A percentile compares a stretch with the other conserved stretches of the same genome.
These are phyloP conservation scores for Colletotrichum eleusines DNA, from an alignment of 2,329 filamentous ascomycete genomes.

Conservation along the genomic window DNA sequence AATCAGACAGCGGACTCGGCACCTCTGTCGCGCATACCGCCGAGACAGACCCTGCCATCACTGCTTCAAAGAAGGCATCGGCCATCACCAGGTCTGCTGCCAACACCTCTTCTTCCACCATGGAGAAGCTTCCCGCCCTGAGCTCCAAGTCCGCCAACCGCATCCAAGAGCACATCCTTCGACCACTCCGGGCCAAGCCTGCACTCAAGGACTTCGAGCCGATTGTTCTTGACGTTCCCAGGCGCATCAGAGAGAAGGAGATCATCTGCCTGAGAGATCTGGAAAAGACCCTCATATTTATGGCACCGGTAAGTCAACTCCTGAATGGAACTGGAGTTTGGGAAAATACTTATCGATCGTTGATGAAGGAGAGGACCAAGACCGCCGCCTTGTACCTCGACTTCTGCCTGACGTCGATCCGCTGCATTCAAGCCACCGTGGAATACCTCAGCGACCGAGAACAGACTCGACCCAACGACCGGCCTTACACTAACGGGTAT, in stretches of 20 bases:
- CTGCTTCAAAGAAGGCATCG: slow-evolving; percentile 59
- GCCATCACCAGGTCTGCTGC: slow-evolving; percentile 73
- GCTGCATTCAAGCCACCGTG: slow-evolving; percentile 90
- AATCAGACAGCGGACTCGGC: slow-evolving; percentile 89
- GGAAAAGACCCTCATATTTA: slow-evolving; percentile 91
- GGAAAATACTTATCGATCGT: slow-evolving; percentile 77
- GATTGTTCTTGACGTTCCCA: slow-evolving; percentile 81
- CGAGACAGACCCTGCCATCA: slow-evolving; percentile 60
- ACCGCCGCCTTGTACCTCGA: slow-evolving; percentile 79
- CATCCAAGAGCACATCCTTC: slow-evolving; percentile 83
- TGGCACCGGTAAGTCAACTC: slow-evolving; percentile 89
- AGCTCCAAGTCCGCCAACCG: slow-evolving; percentile 78
- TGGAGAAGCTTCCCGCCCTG: slow-evolving; percentile 69
- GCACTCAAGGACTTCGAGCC: slow-evolving; percentile 84
- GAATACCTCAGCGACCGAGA: slow-evolving; percentile 88
- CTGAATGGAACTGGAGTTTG: slow-evolving; percentile 65
- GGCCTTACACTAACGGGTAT: slow-evolving; percentile 94
- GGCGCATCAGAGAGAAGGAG: slow-evolving; percentile 83
- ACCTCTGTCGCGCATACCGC: slow-evolving; percentile 78
- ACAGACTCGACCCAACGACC: slow-evolving; percentile 84
- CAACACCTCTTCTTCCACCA: slow-evolving; percentile 56
- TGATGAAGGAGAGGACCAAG: slow-evolving; percentile 83
- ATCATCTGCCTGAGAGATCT: slow-evolving; percentile 93
- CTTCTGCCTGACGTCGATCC: slow-evolving; percentile 92
- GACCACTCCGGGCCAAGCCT: slow-evolving; percentile 80